Percentiles rank a stretch among this genome's conserved stretches.
Conservation (phyloP, 2,329 filamentous ascomycete genomes). For the Fusarium siculi region DNA sequence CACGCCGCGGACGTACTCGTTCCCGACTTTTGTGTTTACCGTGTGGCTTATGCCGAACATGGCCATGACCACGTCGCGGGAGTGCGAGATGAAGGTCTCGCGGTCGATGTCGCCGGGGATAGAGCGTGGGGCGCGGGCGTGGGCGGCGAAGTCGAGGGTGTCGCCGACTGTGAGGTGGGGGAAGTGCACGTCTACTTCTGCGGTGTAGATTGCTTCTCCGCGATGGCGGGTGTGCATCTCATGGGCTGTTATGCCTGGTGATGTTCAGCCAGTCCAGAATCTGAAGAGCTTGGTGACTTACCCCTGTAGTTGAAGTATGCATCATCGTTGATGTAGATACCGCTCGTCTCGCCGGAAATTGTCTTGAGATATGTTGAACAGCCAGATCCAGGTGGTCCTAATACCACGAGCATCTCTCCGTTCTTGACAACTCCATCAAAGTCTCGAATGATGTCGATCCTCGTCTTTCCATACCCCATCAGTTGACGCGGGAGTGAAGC, state of each 20-base stretch:
- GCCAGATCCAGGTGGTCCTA: slow-evolving; percentile 74
- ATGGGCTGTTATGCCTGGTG: slow-evolving; percentile 31
- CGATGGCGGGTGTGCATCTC: slow-evolving; percentile 53
- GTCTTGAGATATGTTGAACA: slow-evolving; percentile 87
- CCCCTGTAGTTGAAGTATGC: slow-evolving; percentile 84
- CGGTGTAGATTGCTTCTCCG: slow-evolving; percentile 85
- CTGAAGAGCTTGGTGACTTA: slow-evolving; percentile 10
- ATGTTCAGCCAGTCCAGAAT: not conserved
- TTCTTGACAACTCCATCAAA: slow-evolving; percentile 73
- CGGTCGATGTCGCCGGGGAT: slow-evolving; percentile 66
- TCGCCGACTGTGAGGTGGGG: slow-evolving; percentile 78
- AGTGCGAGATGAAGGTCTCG: slow-evolving; percentile 64
- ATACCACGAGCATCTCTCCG: slow-evolving; percentile 78
- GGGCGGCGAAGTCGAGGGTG: slow-evolving; percentile 78
- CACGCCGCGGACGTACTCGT: slow-evolving; percentile 72
- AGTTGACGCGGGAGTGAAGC: slow-evolving; percentile 57
- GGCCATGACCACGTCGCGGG: slow-evolving; percentile 76
- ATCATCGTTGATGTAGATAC: slow-evolving; percentile 74
- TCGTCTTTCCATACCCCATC: slow-evolving; percentile 62
- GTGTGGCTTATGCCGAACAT: slow-evolving; percentile 77
- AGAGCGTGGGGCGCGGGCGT: slow-evolving; percentile 69
- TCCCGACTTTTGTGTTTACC: slow-evolving; percentile 73
- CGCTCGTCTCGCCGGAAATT: slow-evolving; percentile 81
- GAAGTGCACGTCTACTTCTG: slow-evolving; percentile 83
- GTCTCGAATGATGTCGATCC: slow-evolving; percentile 72